phyloP scores from a whole-genome alignment of 179 eudicot genomes.

The Silene noctiflora region DNA sequence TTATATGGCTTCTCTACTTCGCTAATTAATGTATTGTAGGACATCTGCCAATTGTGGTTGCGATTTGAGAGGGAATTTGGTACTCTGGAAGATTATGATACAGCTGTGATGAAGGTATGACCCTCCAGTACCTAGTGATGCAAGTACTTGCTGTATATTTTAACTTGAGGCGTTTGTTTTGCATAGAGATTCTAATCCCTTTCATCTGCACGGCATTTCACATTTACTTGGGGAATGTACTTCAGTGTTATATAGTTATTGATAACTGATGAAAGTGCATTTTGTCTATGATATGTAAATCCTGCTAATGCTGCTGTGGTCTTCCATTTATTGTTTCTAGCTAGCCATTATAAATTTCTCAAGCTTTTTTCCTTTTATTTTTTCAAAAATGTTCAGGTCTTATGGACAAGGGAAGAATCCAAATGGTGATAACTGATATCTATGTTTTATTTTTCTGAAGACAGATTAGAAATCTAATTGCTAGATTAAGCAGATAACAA shows the following conservation, averaged over 20 bases:
- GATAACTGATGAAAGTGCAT: not conserved
- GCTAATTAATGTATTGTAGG: slow-evolving; percentile 41
- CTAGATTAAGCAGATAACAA: not conserved
- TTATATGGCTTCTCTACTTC: not conserved
- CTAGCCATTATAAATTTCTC: not conserved
- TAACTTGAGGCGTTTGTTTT: not conserved
- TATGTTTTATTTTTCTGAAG: not conserved
- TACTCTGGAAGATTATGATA: slow-evolving; percentile 70
- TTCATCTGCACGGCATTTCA: too few relatives aligned
- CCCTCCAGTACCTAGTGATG: not conserved
- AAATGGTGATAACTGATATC: not conserved
- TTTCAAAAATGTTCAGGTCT: not conserved
- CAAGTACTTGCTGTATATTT: not conserved
- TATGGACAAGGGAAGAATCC: not conserved
- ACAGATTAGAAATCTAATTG: not conserved
- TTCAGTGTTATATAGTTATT: not conserved
- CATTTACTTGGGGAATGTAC: too few relatives aligned
- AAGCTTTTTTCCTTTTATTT: not conserved
- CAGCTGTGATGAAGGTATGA: slow-evolving; percentile 71
- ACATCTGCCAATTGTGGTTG: slow-evolving; percentile 87
- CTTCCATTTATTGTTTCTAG: not conserved
- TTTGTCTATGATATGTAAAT: not conserved
- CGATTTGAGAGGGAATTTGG: slow-evolving; percentile 91
- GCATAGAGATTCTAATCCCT: not conserved
- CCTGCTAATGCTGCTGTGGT: slow-evolving; percentile 3